phyloP scores from a whole-genome alignment of 2,329 filamentous ascomycete species.

The Penicillium corylophilum region DNA sequence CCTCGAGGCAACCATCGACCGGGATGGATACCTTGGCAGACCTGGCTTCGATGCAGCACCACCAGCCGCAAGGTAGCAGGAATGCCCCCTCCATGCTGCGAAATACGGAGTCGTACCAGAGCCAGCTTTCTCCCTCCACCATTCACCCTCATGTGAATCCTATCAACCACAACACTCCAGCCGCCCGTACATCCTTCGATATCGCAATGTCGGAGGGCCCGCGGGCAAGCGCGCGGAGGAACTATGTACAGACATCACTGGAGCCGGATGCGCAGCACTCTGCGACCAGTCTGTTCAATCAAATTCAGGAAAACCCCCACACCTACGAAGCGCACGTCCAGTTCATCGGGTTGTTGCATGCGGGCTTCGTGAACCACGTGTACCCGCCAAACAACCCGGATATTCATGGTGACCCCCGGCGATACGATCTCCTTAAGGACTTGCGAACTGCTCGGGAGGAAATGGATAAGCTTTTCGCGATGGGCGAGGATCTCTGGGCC shows the following conservation, averaged over 20 bases:
- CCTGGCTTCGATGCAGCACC: slow-evolving; percentile 49
- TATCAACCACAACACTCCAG: slow-evolving; percentile 39
- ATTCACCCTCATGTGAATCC: slow-evolving; percentile 41
- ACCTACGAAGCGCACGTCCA: slow-evolving; percentile 48
- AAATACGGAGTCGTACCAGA: slow-evolving; percentile 43
- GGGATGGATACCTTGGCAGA: slow-evolving; percentile 53
- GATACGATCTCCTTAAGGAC: slow-evolving; percentile 49
- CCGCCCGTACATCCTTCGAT: slow-evolving; percentile 46
- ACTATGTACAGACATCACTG: slow-evolving; percentile 45
- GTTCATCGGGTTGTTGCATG: slow-evolving; percentile 49
- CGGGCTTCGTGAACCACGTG: slow-evolving; percentile 48
- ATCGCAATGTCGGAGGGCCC: slow-evolving; percentile 47
- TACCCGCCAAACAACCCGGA: slow-evolving; percentile 47
- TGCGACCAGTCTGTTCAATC: slow-evolving; percentile 42
- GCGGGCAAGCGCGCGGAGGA: slow-evolving; percentile 38
- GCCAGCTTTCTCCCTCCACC: slow-evolving; percentile 44
- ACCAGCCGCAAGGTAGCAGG: slow-evolving; percentile 41
- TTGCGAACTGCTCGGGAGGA: slow-evolving; percentile 52
- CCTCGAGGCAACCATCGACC: slow-evolving; percentile 44
- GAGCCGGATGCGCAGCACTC: slow-evolving; percentile 40
- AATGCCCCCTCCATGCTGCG: slow-evolving; percentile 39
- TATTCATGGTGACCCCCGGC: slow-evolving; percentile 45
- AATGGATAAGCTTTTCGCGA: slow-evolving; percentile 62
- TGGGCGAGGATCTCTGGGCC: slow-evolving; percentile 63
- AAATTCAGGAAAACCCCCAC: slow-evolving; percentile 48